Conservation (phyloP, 139 green algal species). For the Limnomonas spitsbergensis region DNA sequence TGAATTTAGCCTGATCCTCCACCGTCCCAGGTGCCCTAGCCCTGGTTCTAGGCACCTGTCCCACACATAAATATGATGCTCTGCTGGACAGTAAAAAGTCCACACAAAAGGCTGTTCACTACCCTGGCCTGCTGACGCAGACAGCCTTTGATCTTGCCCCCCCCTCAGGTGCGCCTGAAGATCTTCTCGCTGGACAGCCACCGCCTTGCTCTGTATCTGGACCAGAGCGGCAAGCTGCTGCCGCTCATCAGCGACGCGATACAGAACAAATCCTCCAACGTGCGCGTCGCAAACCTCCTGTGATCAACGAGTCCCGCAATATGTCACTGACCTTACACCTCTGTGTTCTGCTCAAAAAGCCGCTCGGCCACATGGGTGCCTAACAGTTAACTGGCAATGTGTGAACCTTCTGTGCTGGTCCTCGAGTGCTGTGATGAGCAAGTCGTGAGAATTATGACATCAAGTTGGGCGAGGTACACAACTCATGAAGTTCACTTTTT, state of each 20-base stretch:
- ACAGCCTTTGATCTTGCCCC: neutral
- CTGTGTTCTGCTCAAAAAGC: no score
- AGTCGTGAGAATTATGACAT: no score
- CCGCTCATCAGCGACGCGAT: constrained; percentile 60
- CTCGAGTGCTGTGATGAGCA: no score
- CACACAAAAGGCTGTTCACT: neutral
- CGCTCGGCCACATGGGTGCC: no score
- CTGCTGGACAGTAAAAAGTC: neutral
- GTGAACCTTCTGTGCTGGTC: no score
- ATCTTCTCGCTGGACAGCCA: constrained; percentile 67
- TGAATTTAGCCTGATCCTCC: no score
- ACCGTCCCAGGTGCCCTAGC: neutral
- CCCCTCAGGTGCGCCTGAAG: constrained; percentile 25
- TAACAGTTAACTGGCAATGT: no score
- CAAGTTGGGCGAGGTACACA: no score
- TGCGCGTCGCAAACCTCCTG: neutral
- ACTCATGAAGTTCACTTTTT: no score
- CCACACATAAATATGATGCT: neutral
- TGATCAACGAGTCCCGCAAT: no score
- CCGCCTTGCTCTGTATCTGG: constrained; percentile 73
- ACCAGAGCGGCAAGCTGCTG: constrained; percentile 52
- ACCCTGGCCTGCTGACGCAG: neutral
- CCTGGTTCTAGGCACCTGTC: neutral
- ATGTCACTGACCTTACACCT: no score
- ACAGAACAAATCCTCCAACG: neutral